A percentile compares a stretch with the other conserved stretches of the same genome.
Conservation (phyloP, 1,139 yeast species). For the Lodderomyces pseudojiufengensis region DNA sequence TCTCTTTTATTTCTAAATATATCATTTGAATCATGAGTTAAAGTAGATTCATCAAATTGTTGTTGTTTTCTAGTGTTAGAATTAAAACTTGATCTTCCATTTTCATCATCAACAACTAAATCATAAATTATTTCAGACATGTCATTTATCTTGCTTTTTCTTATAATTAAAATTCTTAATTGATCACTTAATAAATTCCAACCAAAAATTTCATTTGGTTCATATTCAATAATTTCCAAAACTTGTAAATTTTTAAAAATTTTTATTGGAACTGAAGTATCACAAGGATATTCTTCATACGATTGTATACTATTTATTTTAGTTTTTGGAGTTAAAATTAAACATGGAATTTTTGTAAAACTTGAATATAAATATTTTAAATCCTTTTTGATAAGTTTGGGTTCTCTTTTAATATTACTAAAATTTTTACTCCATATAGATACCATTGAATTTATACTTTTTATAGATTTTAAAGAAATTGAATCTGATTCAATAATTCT, state of each 20-base stretch:
- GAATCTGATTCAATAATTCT: conserved; percentile 53
- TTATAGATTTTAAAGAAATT: conserved; percentile 58
- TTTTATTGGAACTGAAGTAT: conserved; percentile 60
- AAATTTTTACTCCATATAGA: too few species aligned
- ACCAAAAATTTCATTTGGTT: conserved; percentile 63
- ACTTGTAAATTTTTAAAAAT: conserved; percentile 62
- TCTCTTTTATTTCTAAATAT: conserved; percentile 26
- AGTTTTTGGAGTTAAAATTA: conserved; percentile 56
- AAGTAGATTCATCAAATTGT: background rate
- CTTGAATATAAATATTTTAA: conserved; percentile 59
- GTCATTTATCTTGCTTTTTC: conserved; percentile 48
- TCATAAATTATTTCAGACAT: conserved; percentile 49
- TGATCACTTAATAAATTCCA: conserved; percentile 59
- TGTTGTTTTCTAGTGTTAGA: conserved; percentile 13
- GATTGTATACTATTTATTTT: conserved; percentile 54
- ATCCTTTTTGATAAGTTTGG: conserved; percentile 44
- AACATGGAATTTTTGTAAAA: conserved; percentile 63
- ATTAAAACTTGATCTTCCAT: conserved; percentile 40
- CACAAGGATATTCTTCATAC: conserved; percentile 70
- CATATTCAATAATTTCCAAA: conserved; percentile 55
- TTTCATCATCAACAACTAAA: conserved; percentile 55
- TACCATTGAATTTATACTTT: conserved; percentile 57
- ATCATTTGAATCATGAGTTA: conserved; percentile 11
- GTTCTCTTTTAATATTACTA: conserved; percentile 32
- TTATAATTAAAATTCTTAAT: conserved; percentile 51